Conservation (phyloP, 495 filamentous ascomycete genomes). For the Pseudomonodictys pantanalensis region DNA sequence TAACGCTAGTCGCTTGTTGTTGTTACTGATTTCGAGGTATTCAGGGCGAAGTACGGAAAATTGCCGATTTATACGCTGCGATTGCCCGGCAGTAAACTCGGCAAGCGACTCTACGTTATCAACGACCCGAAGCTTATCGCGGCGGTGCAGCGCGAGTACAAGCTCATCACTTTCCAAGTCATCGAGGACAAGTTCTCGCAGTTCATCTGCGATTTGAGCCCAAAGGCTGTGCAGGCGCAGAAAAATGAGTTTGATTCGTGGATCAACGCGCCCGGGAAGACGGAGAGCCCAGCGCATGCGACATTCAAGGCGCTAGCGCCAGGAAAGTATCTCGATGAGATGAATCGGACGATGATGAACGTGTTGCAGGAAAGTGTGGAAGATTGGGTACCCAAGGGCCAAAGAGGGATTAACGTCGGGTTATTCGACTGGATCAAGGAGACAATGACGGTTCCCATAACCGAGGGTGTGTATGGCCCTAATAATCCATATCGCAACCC, state of each 20-base stretch:
- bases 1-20: too few relatives aligned
- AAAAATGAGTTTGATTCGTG: background rate
- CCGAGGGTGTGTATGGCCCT: constrained; percentile 48
- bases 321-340: constrained; percentile 38
- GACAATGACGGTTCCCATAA: constrained; percentile 48
- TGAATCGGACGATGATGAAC: constrained; percentile 42
- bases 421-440: constrained; percentile 43
- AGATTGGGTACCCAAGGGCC: background rate
- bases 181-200: constrained; percentile 40
- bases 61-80: constrained; percentile 40
- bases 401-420: background rate
- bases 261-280: constrained; percentile 16
- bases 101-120: constrained; percentile 41
- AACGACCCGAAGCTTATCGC: constrained; percentile 38
- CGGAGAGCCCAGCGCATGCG: background rate
- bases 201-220: constrained; percentile 33
- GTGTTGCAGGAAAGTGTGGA: constrained; percentile 25
- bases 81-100: constrained; percentile 34
- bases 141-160: constrained; percentile 38
- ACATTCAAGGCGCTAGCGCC: constrained; percentile 22
- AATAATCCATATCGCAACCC: constrained; percentile 48
- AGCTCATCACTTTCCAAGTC: constrained; percentile 39
- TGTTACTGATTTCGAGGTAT: too few relatives aligned
- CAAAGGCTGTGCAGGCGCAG: constrained; percentile 15
- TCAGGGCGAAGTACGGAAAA: background rate